phyloP scores from a whole-genome alignment of 169 alveolate genomes.

The Plasmodium gaboni region DNA sequence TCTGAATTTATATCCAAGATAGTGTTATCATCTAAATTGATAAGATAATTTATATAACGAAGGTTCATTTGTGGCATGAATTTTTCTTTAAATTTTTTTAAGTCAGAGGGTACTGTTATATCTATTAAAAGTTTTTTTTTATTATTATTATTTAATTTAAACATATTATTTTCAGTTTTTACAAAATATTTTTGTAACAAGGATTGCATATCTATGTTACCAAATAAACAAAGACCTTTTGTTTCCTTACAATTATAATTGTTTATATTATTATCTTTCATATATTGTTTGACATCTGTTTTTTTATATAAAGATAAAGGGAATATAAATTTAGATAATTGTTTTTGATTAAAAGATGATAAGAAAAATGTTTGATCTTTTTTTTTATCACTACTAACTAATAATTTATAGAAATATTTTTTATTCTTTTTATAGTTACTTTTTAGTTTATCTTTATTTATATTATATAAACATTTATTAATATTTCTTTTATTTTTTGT shows the following conservation, averaged over 20 bases:
- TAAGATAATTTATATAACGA: slow-evolving; percentile 31
- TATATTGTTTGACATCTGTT: slow-evolving; percentile 11
- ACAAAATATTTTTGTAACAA: slow-evolving; percentile 12
- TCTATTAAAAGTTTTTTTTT: too few species aligned
- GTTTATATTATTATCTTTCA: slow-evolving; percentile 19
- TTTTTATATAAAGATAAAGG: slow-evolving; percentile 32
- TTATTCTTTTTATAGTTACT: neutral
- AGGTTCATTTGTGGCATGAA: slow-evolving; percentile 2
- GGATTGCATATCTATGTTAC: slow-evolving; percentile 47
- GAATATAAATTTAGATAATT: slow-evolving; percentile 50
- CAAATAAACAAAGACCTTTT: slow-evolving; percentile 45
- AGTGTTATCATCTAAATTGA: slow-evolving; percentile 33
- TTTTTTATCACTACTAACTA: slow-evolving; percentile 29
- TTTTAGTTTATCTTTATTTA: neutral
- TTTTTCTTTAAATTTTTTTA: slow-evolving; percentile 11
- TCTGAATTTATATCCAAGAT: slow-evolving; percentile 42
- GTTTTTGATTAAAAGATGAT: slow-evolving; percentile 44
- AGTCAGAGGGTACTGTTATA: neutral
- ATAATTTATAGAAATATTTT: slow-evolving; percentile 16
- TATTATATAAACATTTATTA: too few species aligned
- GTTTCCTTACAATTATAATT: slow-evolving; percentile 43
- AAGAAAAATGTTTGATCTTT: slow-evolving; percentile 68
- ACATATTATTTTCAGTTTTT: neutral
- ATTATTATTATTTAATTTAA: too few species aligned
- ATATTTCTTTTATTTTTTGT: neutral